Evolutionary conservation across 176 grass and related monocot species (phyloP).

Genomic region (Calamus simplicifolius): DNA sequence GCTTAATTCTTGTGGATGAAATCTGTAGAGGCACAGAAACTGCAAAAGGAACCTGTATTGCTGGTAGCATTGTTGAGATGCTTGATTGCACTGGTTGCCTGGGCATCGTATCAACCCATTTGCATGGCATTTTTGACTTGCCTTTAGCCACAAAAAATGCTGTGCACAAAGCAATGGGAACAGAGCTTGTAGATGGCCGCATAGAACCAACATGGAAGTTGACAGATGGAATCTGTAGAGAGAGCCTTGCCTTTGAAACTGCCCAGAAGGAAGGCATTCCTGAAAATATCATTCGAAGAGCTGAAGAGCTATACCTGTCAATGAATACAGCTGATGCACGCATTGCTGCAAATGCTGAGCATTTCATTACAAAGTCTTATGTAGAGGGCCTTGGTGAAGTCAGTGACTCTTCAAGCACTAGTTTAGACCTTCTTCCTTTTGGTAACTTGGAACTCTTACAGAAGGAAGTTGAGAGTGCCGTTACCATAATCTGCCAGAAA

Average conservation of each 20-base stretch:
- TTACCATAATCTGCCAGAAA: slow-evolving; percentile 62
- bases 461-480: slow-evolving; percentile 56
- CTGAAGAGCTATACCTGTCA: slow-evolving; percentile 61
- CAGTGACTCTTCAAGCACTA: slow-evolving; percentile 17
- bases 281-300: slow-evolving; percentile 56
- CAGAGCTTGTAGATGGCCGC: slow-evolving; percentile 41
- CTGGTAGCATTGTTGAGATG: slow-evolving; percentile 86
- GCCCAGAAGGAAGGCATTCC: slow-evolving; percentile 82
- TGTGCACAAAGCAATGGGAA: slow-evolving; percentile 85
- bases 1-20: slow-evolving; percentile 89
- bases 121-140: slow-evolving; percentile 89
- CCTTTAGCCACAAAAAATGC: slow-evolving; percentile 50
- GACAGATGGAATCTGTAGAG: slow-evolving; percentile 70
- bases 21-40: slow-evolving; percentile 97
- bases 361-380: slow-evolving; percentile 2
- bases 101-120: slow-evolving; percentile 77
- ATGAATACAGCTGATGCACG: slow-evolving; percentile 27
- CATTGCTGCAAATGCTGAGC: slow-evolving; percentile 1
- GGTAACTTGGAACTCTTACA: slow-evolving; percentile 9
- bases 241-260: slow-evolving; percentile 94
- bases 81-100: slow-evolving; percentile 69
- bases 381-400: slow-evolving; percentile 24
- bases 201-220: slow-evolving; percentile 77
- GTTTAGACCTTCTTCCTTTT: slow-evolving; percentile 16
- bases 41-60: slow-evolving; percentile 91